Conservation (phyloP, 768 basidiomycete species). For the Antrodiella citrinella region DNA sequence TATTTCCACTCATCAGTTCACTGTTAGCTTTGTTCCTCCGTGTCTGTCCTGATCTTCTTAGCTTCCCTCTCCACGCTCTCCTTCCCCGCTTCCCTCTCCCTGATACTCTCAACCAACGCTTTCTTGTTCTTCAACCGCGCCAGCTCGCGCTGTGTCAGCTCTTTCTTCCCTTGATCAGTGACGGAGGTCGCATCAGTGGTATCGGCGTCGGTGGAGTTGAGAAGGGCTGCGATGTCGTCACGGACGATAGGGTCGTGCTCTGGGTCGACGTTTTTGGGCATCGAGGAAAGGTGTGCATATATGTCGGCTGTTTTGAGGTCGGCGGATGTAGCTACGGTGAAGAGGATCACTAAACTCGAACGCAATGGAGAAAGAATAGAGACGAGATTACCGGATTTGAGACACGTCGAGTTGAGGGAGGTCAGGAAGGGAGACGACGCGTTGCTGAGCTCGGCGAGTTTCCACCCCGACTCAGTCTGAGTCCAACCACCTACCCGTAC, state of each 20-base stretch:
- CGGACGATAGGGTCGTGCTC: slow-evolving; percentile 35
- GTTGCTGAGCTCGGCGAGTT: too few species aligned
- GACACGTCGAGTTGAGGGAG: slow-evolving; percentile 37
- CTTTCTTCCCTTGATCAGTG: slow-evolving; percentile 9
- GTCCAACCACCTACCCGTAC: slow-evolving; percentile 17
- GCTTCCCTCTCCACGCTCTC: slow-evolving; percentile 18
- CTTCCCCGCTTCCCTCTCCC: slow-evolving; percentile 9
- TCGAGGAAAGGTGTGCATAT: slow-evolving; percentile 44
- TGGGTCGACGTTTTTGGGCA: slow-evolving; percentile 52
- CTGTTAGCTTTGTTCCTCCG: too few species aligned
- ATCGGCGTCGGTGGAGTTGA: too few species aligned
- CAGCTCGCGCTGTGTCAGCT: slow-evolving; percentile 35
- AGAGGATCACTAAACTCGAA: too few species aligned
- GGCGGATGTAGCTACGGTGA: slow-evolving; percentile 36
- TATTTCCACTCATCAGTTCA: too few species aligned
- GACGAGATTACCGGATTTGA: slow-evolving; percentile 36
- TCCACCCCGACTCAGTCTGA: slow-evolving; percentile 16
- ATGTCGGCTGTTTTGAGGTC: slow-evolving; percentile 50
- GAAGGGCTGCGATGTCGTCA: slow-evolving; percentile 14
- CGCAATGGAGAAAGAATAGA: background rate
- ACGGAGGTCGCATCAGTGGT: slow-evolving; percentile 6
- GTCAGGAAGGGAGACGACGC: slow-evolving; percentile 27
- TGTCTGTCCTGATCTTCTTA: slow-evolving; percentile 30
- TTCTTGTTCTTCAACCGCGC: slow-evolving; percentile 46
- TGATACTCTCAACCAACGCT: slow-evolving; percentile 30